Percentiles rank a stretch among this genome's conserved stretches.
Conservation (phyloP, 2,329 filamentous ascomycete genomes). For the Colletotrichum paranaense region DNA sequence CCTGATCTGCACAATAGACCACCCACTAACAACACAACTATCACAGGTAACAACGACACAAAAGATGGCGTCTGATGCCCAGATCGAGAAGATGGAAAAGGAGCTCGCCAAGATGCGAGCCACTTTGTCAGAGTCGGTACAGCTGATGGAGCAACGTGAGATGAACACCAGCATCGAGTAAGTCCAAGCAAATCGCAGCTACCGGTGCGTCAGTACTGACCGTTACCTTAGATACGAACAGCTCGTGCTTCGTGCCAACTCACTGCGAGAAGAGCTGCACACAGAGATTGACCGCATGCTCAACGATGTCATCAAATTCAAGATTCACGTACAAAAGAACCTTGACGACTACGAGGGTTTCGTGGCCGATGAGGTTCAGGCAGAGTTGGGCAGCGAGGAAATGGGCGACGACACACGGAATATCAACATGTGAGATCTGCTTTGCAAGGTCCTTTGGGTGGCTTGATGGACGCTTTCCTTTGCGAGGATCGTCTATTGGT, state of each 20-base stretch:
- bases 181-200: constrained; percentile 46
- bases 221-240: constrained; percentile 81
- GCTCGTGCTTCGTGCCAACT: constrained; percentile 83
- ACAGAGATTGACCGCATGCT: constrained; percentile 96
- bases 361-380: constrained; percentile 92
- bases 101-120: constrained; percentile 94
- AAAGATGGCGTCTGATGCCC: constrained; percentile 88
- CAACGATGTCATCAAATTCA: constrained; percentile 98
- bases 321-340: constrained; percentile 93
- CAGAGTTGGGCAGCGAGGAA: constrained; percentile 78
- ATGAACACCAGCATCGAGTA: constrained; percentile 97
- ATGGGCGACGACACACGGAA: constrained; percentile 63
- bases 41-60: constrained; percentile 77
- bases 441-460: constrained; percentile 32
- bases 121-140: constrained; percentile 84
- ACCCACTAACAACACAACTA: not conserved
- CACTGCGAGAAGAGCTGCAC: constrained; percentile 95
- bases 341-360: constrained; percentile 96
- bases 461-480: constrained; percentile 24
- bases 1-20: not conserved
- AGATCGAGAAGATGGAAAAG: constrained; percentile 99
- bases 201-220: not conserved
- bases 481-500: not conserved
- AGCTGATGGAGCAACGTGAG: constrained; percentile 92
- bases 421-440: constrained; percentile 54